phyloP scores from a whole-genome alignment of 2,329 filamentous ascomycete genomes.

The Torrubiella hemipterigena region DNA sequence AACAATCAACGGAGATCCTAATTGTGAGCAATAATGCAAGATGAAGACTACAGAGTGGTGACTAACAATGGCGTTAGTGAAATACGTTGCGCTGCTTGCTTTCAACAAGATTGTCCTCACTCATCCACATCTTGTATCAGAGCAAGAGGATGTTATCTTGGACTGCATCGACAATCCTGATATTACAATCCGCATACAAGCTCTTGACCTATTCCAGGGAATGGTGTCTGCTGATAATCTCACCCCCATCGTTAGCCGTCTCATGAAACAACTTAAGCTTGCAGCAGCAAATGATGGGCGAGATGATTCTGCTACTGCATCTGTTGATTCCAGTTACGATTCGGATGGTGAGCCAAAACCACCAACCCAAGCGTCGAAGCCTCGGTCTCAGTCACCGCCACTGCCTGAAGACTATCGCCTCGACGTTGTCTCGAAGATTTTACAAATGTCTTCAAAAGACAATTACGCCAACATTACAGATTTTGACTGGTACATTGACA shows the following conservation, averaged over 20 bases:
- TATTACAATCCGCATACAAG: constrained; percentile 88
- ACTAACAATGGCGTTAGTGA: constrained; percentile 44
- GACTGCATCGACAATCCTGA: constrained; percentile 93
- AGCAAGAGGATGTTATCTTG: constrained; percentile 93
- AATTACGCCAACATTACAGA: constrained; percentile 79
- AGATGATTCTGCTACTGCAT: constrained; percentile 27
- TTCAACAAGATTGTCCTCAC: constrained; percentile 91
- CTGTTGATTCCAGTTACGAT: constrained; percentile 29
- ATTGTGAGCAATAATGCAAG: constrained; percentile 45
- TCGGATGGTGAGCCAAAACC: constrained; percentile 34
- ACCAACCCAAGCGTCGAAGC: constrained; percentile 25
- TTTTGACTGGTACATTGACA: constrained; percentile 96
- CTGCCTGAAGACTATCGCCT: constrained; percentile 78
- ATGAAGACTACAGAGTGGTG: neutral
- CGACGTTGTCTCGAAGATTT: constrained; percentile 70
- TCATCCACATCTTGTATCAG: constrained; percentile 75
- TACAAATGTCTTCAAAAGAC: constrained; percentile 81
- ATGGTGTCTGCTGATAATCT: constrained; percentile 90
- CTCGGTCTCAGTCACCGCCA: too few relatives aligned
- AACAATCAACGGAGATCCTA: constrained; percentile 83
- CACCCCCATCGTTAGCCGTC: constrained; percentile 67
- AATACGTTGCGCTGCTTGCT: constrained; percentile 90
- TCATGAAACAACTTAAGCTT: constrained; percentile 77
- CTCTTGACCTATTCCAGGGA: constrained; percentile 79
- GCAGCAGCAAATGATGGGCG: constrained; percentile 40